Evolutionary conservation across 2,329 filamentous ascomycete genomes (phyloP).

Genomic region (Cercospora sesami): DNA sequence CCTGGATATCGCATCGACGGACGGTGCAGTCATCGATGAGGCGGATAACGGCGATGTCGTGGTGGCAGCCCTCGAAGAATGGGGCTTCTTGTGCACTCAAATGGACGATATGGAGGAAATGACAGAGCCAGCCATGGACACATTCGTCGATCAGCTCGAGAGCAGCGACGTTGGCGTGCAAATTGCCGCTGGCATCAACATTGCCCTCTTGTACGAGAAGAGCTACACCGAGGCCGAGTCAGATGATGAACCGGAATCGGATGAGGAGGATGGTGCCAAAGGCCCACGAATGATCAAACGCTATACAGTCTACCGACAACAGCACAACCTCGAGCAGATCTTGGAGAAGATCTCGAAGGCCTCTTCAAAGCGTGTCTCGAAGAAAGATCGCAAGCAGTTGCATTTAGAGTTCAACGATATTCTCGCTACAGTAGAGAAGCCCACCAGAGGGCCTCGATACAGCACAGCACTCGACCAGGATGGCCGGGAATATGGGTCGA

Average conservation of each 20-base stretch:
- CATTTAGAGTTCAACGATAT: slow-evolving; percentile 68
- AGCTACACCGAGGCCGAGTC: slow-evolving; percentile 60
- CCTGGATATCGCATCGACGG: slow-evolving; percentile 74
- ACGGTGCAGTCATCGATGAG: slow-evolving; percentile 71
- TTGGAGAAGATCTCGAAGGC: slow-evolving; percentile 61
- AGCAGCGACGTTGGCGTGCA: slow-evolving; percentile 72
- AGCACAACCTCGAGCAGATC: slow-evolving; percentile 59
- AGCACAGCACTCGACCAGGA: slow-evolving; percentile 64
- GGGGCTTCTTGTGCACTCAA: slow-evolving; percentile 77
- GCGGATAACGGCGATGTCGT: slow-evolving; percentile 71
- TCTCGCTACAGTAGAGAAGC: slow-evolving; percentile 65
- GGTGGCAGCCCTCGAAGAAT: slow-evolving; percentile 71
- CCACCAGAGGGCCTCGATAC: slow-evolving; percentile 65
- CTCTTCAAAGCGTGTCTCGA: slow-evolving; percentile 63
- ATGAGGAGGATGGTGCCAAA: slow-evolving; percentile 50
- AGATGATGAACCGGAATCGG: slow-evolving; percentile 51
- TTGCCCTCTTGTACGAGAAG: slow-evolving; percentile 80
- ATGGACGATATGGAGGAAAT: slow-evolving; percentile 71
- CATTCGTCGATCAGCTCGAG: slow-evolving; percentile 82
- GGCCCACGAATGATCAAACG: slow-evolving; percentile 55
- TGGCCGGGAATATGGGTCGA: slow-evolving; percentile 61
- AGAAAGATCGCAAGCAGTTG: slow-evolving; percentile 66
- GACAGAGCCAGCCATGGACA: slow-evolving; percentile 72
- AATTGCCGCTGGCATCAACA: slow-evolving; percentile 74
- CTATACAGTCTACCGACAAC: slow-evolving; percentile 67